phyloP scores from a whole-genome alignment of 2,329 filamentous ascomycete species.

The Dactylellina sp. region DNA sequence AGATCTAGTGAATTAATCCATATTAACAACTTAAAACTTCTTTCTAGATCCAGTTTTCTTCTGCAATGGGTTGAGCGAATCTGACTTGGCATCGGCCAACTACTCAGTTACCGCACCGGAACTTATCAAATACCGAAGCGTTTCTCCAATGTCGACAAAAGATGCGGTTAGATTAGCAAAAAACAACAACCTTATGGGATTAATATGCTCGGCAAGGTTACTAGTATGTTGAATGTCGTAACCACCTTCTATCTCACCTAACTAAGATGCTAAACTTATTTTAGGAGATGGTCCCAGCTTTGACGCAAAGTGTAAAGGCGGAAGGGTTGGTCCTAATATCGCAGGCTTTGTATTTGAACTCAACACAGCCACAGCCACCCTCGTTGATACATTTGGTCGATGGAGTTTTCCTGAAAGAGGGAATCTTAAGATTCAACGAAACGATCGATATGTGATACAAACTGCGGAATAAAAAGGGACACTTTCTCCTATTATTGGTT shows the following conservation, averaged over 20 bases:
- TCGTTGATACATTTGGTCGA: conserved; percentile 70
- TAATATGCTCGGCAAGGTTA: conserved; percentile 88
- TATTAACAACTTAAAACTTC: not conserved
- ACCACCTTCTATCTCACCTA: conserved; percentile 4
- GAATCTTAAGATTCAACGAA: conserved; percentile 91
- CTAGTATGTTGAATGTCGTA: conserved; percentile 70
- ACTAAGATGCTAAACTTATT: conserved; percentile 56
- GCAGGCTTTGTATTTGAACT: conserved; percentile 68
- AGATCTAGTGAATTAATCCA: not conserved
- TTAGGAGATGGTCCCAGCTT: conserved; percentile 89
- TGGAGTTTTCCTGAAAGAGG: conserved; percentile 84
- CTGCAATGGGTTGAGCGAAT: conserved; percentile 86
- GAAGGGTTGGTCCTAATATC: conserved; percentile 91
- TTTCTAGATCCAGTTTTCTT: conserved; percentile 84
- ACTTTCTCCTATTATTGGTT: conserved; percentile 3
- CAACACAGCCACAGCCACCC: conserved; percentile 71
- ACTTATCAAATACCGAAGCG: conserved; percentile 67
- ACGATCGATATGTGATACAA: conserved; percentile 77
- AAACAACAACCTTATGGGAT: conserved; percentile 97
- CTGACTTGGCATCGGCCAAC: conserved; percentile 62
- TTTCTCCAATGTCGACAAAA: conserved; percentile 80
- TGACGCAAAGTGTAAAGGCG: conserved; percentile 93
- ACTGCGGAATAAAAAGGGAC: not conserved
- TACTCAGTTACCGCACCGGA: conserved; percentile 72
- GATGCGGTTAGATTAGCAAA: conserved; percentile 92